Evolutionary conservation across 768 basidiomycete genomes (phyloP).

Genomic region (Hemileccinum rubropunctum): DNA sequence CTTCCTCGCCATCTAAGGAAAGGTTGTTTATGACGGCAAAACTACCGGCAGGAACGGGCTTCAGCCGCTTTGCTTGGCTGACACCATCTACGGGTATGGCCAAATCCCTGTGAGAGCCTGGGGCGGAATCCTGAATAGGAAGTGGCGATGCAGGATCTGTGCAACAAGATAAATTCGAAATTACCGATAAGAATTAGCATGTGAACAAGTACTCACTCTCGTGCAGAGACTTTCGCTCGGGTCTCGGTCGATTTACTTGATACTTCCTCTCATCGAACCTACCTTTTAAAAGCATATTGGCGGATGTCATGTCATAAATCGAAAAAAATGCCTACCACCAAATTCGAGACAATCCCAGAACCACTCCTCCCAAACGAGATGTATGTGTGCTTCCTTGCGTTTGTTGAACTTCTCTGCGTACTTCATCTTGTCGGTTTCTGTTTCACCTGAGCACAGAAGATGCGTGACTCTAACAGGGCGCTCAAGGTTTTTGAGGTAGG

Average conservation of each 20-base stretch:
- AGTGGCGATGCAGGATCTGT: conserved; percentile 13
- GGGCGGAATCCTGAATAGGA: conserved; percentile 14
- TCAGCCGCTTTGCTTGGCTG: conserved; percentile 22
- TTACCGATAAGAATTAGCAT: neutral
- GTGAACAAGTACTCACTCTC: conserved; percentile 16
- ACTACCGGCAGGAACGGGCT: conserved; percentile 11
- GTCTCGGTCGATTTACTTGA: conserved; percentile 55
- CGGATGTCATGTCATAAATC: neutral
- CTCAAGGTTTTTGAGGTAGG: conserved; percentile 72
- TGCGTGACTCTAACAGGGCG: conserved; percentile 82
- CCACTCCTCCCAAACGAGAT: conserved; percentile 94
- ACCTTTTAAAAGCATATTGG: conserved; percentile 35
- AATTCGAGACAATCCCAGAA: conserved; percentile 89
- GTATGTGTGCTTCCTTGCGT: conserved; percentile 67
- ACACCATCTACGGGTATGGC: conserved; percentile 7
- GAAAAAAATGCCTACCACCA: conserved; percentile 44
- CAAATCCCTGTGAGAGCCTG: conserved; percentile 13
- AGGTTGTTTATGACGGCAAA: conserved; percentile 23
- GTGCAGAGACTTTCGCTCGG: conserved; percentile 44
- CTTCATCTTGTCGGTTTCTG: conserved; percentile 70
- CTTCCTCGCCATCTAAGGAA: conserved; percentile 33
- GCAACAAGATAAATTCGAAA: neutral
- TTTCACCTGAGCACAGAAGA: conserved; percentile 69
- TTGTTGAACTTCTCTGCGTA: conserved; percentile 75
- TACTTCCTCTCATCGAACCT: conserved; percentile 65